Base-by-base conservation (phyloP, 371 early-diverging fungal genomes). In the Mortierella sp. region DNA sequence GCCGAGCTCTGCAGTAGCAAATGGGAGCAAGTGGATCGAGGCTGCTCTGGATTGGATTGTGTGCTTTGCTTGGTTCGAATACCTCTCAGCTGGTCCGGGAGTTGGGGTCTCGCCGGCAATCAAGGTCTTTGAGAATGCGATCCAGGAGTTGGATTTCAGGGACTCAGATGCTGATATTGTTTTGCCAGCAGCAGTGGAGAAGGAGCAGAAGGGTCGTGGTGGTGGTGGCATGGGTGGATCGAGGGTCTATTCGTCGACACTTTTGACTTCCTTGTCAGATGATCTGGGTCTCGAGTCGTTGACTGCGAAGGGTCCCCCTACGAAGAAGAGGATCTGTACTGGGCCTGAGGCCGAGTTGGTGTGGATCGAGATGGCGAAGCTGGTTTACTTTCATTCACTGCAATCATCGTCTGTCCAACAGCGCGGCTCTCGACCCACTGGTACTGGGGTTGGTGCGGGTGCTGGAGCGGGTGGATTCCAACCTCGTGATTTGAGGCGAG, bases 31-130 rank as follows among this genome's bases (percentile, higher is more conserved):
- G 68, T 70, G 81, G 74, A 82, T 87, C 48, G 83, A 88, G 41
- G 76, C 74, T 21, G 88, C 90, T 0, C 75, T 88, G 44, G 83
- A 90, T 68, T 79, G 83, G 58, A 85, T 89, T 44, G 83, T 89
- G 16, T 93, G 93, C 78, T 87, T 80, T 71, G 91, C 90, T 0
- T 82, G 91, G 68, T 91, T 93, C 75, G 92, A 93, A 75, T 94
- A 94, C 63, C 84, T 95, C 27, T 76, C 82, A 87, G 10, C 72
- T 0, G 44, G 75, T 8, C 27, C 74, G 21, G 76, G 74, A 18
- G 27, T 75, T 32, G 82, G 76, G 1, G 72, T 93, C 0, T 89
- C 88, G 12, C 88, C 90, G 27, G 94, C 90, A 4, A 85, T 85
- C 49, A 73, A 75, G 46, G 88, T 93, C 12, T 93, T 90, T 85